Percentiles rank a stretch among this genome's conserved stretches.
These are phyloP conservation scores for Boletellus sp. DNA, from an alignment of 1,284 basidiomycete species.

Conservation along the genomic window DNA sequence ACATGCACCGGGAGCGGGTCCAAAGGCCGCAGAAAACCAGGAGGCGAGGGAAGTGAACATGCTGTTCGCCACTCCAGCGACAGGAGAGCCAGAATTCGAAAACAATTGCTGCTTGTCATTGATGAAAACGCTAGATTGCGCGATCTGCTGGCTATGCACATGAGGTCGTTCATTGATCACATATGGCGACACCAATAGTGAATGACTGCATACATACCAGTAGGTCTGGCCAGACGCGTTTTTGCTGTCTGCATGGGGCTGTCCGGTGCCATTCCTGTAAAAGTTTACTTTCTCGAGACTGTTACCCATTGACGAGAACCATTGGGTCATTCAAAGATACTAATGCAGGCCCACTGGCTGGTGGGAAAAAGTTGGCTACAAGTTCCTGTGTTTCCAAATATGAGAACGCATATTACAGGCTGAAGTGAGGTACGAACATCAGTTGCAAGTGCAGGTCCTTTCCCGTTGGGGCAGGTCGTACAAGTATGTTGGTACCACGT, in stretches of 20 bases:
- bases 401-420: neutral
- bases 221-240: slow-evolving; percentile 23
- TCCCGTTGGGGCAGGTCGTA: slow-evolving; percentile 20
- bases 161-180: neutral
- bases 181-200: neutral
- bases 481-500: slow-evolving; percentile 25
- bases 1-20: slow-evolving; percentile 22
- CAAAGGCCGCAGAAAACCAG: slow-evolving; percentile 25
- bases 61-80: slow-evolving; percentile 17
- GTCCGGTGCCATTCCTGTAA: slow-evolving; percentile 27
- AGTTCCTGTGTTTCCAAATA: slow-evolving; percentile 17
- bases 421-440: slow-evolving; percentile 14
- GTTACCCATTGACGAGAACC: slow-evolving; percentile 24
- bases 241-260: slow-evolving; percentile 19
- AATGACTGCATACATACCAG: slow-evolving; percentile 13
- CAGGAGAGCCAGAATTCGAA: slow-evolving; percentile 17
- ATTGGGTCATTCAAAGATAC: slow-evolving; percentile 27
- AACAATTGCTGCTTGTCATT: slow-evolving; percentile 21
- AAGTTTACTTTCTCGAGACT: slow-evolving; percentile 25
- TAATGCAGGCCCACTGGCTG: slow-evolving; percentile 22
- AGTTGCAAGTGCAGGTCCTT: slow-evolving; percentile 21
- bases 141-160: slow-evolving; percentile 18
- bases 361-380: slow-evolving; percentile 24
- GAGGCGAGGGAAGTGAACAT: slow-evolving; percentile 28
- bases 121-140: slow-evolving; percentile 24